These are phyloP conservation scores for Magnolia kwangsiensis DNA, from an alignment of 164 flowering plant genomes.

Conservation along the genomic window DNA sequence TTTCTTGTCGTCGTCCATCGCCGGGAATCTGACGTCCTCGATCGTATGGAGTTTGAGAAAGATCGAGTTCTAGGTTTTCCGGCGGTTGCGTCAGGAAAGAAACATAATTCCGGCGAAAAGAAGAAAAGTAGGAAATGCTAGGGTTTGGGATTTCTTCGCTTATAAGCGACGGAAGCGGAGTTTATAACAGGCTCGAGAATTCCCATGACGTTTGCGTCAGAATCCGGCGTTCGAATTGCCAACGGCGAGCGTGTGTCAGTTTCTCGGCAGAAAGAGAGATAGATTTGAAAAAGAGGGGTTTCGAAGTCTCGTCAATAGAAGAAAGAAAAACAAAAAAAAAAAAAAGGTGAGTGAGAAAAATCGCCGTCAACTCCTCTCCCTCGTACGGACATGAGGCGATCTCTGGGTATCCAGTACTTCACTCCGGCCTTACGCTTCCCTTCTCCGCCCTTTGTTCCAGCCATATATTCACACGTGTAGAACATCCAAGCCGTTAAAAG, in stretches of 20 bases:
- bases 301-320: not conserved
- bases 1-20: slow-evolving; percentile 17
- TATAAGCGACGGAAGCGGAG: not conserved
- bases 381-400: not conserved
- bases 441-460: too few relatives aligned
- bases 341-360: not conserved
- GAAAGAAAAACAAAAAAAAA: not conserved
- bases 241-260: not conserved
- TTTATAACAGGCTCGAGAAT: not conserved
- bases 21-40: not conserved
- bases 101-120: not conserved
- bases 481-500: too few relatives aligned
- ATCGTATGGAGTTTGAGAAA: not conserved
- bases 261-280: not conserved
- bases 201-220: not conserved
- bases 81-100: not conserved
- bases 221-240: not conserved
- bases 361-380: not conserved
- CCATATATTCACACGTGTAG: too few relatives aligned
- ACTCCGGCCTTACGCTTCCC: too few relatives aligned
- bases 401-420: not conserved
- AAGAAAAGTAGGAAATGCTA: not conserved
- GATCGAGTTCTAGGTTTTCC: not conserved
- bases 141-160: not conserved
- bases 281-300: not conserved